Conservation (phyloP, 192 early-diverging fungal species). For the Dimargaris xerosporica region DNA sequence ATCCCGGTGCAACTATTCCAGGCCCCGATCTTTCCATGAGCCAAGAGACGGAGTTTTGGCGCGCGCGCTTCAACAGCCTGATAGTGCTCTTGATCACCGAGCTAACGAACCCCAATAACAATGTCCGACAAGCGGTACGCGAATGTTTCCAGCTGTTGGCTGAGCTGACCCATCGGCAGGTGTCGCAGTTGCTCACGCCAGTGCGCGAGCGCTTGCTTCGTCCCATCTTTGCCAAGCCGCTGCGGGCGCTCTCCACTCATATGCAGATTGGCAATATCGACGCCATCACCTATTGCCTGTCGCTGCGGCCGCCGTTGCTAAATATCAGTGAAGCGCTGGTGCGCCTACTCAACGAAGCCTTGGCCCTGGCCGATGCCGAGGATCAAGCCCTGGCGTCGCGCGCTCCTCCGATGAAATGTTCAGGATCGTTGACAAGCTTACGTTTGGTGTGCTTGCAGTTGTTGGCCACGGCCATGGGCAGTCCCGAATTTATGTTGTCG, state of each 20-base stretch:
- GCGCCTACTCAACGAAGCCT: constrained; percentile 74
- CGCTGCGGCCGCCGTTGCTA: constrained; percentile 71
- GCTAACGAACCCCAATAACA: constrained; percentile 74
- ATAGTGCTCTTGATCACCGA: constrained; percentile 73
- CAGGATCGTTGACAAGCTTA: constrained; percentile 65
- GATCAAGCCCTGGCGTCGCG: constrained; percentile 87
- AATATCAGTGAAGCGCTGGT: constrained; percentile 85
- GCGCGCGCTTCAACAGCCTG: constrained; percentile 45
- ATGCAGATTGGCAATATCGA: constrained; percentile 99
- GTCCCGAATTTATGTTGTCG: constrained; percentile 58
- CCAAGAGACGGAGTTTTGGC: neutral
- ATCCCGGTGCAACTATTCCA: neutral
- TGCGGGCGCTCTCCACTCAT: constrained; percentile 84
- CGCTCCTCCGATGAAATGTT: constrained; percentile 64
- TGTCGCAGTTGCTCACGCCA: constrained; percentile 72
- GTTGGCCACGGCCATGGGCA: constrained; percentile 84
- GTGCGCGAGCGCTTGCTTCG: constrained; percentile 69
- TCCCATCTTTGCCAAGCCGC: constrained; percentile 93
- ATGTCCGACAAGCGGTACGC: constrained; percentile 82
- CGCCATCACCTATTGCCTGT: constrained; percentile 92
- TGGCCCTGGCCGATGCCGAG: constrained; percentile 90
- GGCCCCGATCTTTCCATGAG: neutral
- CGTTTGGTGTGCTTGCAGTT: constrained; percentile 95
- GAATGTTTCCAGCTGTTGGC: constrained; percentile 65
- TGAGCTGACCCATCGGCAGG: constrained; percentile 54